Evolutionary conservation across 495 filamentous ascomycete genomes (phyloP).

Genomic region (Penicillium maclennaniae): DNA sequence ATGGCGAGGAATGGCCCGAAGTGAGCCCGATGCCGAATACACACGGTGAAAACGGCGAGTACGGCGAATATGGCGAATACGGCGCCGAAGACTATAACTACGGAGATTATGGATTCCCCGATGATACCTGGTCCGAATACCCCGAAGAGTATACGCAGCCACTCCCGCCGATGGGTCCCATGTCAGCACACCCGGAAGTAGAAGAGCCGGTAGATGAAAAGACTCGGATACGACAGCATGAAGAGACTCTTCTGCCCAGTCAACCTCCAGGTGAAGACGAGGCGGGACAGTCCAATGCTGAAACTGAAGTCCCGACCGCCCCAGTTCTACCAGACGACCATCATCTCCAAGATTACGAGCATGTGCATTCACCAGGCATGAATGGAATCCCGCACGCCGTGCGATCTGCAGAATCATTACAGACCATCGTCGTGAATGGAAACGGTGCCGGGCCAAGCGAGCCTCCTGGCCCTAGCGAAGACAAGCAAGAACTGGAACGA

Average conservation of each 20-base stretch:
- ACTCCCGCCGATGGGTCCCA: slow-evolving; percentile 24
- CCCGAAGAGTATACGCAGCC: slow-evolving; percentile 22
- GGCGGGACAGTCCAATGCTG: slow-evolving; percentile 46
- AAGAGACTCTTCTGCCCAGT: slow-evolving; percentile 67
- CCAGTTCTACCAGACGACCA: slow-evolving; percentile 41
- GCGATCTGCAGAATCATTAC: slow-evolving; percentile 39
- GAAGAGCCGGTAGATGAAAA: slow-evolving; percentile 65
- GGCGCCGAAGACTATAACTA: slow-evolving; percentile 38
- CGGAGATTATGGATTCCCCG: slow-evolving; percentile 18
- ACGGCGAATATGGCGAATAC: slow-evolving; percentile 42
- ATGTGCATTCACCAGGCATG: slow-evolving; percentile 24
- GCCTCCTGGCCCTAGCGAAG: slow-evolving; percentile 45
- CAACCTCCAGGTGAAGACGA: slow-evolving; percentile 52
- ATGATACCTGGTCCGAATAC: slow-evolving; percentile 32
- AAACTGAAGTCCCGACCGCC: slow-evolving; percentile 28
- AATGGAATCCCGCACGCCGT: slow-evolving; percentile 31
- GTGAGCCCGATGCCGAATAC: slow-evolving; percentile 24
- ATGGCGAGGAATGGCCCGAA: slow-evolving; percentile 29
- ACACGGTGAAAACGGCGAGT: slow-evolving; percentile 27
- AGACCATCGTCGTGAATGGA: slow-evolving; percentile 33
- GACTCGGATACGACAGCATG: slow-evolving; percentile 60
- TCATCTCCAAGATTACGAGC: slow-evolving; percentile 36
- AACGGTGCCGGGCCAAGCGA: slow-evolving; percentile 17
- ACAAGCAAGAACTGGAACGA: slow-evolving; percentile 83
- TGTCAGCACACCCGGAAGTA: slow-evolving; percentile 52